Evolutionary conservation across 2,329 filamentous ascomycete genomes (phyloP), one percentile per base, ranked within the genome.

Genomic region (Pseudovirgaria hyperparasitica): DNA sequence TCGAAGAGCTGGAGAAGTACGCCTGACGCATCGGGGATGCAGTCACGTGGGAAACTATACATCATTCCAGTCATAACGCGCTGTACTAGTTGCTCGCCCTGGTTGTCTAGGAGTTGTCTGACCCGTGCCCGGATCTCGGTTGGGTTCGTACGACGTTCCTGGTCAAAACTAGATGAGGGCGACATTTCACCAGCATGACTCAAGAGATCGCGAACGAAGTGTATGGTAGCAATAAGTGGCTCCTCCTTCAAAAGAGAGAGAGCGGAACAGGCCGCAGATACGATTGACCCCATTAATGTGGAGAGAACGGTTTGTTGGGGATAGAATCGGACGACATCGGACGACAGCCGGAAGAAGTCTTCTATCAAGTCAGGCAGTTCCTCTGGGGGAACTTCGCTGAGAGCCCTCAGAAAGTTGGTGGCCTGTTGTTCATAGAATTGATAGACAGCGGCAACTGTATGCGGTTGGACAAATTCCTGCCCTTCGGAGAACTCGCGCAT

Each of bases 11-110:
- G 76, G 33, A 98, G 72, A 27, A 98, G 60, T n/a, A 93, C 82
- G 4, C 85, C 86, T 25, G 84, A 93, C 10, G 85, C 86, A 48
- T 98, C 90, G 1, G 86, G 77, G 47, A 96, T 92, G 57, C 86
- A 94, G 52, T 96, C 90, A 22, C 82, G 73, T 0, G 90, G 92
- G 58, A 98, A 98, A 1, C 80, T 92, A 52, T 94, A 94, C 87
- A 98, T 96, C 86, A 98, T 92, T 33, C 90, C 90, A 1, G 86
- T 90, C 60, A 98, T 67, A 31, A 92, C 76, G 37, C 86, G 80
- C 55, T 93, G 87, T 6, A 90, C 76, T 16, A 98, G 64, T 30
- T 73, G 61, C 44, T 84, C 76, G 19, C 90, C 85, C 37, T 85
- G 74, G 2, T 65, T 59, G 2, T 66, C 38, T 14, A 92, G 60